These are phyloP conservation scores for Melastoma malabathricum DNA, from an alignment of 345 rosid species.

Conservation along the genomic window DNA sequence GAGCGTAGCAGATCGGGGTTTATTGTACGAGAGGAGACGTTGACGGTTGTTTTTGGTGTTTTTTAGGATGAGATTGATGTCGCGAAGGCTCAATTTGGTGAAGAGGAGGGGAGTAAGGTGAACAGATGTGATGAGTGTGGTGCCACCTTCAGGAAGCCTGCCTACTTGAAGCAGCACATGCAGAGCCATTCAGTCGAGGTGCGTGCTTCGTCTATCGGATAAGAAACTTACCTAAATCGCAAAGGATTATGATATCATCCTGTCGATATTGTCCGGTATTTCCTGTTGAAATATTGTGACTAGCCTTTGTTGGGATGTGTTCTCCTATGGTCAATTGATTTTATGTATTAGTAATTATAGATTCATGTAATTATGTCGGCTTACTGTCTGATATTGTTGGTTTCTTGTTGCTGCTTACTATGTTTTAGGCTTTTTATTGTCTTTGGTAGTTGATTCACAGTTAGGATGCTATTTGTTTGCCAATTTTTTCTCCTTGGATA, in stretches of 20 bases:
- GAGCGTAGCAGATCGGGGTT: not conserved
- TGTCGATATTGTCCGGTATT: too few relatives aligned
- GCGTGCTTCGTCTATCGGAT: slow-evolving; percentile 1
- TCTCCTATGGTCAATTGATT: too few relatives aligned
- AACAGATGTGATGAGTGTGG: slow-evolving; percentile 57
- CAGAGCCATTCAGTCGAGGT: slow-evolving; percentile 78
- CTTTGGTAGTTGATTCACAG: not conserved
- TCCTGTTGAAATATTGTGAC: too few relatives aligned
- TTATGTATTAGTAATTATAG: too few relatives aligned
- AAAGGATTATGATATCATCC: not conserved
- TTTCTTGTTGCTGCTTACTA: too few relatives aligned
- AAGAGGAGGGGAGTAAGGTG: slow-evolving; percentile 10
- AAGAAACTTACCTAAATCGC: not conserved
- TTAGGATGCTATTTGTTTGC: not conserved
- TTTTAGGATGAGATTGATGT: slow-evolving; percentile 29
- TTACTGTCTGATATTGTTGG: too few relatives aligned
- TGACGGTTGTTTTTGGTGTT: not conserved
- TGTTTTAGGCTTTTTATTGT: too few relatives aligned
- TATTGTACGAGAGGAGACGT: not conserved
- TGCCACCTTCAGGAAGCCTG: slow-evolving; percentile 62
- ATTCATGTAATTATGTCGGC: too few relatives aligned
- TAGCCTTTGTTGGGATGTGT: too few relatives aligned
- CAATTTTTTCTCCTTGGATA: not conserved
- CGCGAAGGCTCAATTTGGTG: slow-evolving; percentile 11
- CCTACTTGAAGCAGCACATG: slow-evolving; percentile 74